Conservation (phyloP, 83 land plant genomes). For the Isoetes engelmannii region DNA sequence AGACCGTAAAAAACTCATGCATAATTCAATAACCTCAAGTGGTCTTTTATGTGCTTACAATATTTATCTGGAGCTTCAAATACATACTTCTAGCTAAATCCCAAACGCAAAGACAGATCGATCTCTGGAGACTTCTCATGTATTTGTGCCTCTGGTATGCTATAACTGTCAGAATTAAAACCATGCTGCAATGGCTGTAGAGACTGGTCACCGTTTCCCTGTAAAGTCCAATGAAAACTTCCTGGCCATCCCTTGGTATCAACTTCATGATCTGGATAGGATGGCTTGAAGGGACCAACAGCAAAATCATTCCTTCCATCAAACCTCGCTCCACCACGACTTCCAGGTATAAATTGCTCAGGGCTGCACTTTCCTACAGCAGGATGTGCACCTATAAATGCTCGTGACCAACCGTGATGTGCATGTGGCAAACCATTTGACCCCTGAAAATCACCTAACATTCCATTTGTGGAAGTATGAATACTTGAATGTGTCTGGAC, state of each 20-base stretch:
- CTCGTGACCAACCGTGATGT: not conserved
- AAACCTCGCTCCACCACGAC: not conserved
- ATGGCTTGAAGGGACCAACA: not conserved
- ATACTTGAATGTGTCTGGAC: not conserved
- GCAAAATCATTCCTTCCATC: not conserved
- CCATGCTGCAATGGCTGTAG: not conserved
- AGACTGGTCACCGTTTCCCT: not conserved
- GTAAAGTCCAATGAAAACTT: not conserved
- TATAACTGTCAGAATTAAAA: not conserved
- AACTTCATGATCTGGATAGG: not conserved
- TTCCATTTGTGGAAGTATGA: not conserved
- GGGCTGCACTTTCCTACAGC: not conserved
- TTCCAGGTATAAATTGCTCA: not conserved
- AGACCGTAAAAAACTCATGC: too few relatives aligned
- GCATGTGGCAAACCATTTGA: not conserved
- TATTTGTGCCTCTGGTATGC: not conserved
- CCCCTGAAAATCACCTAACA: not conserved
- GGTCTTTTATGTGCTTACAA: too few relatives aligned
- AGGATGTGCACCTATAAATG: not conserved
- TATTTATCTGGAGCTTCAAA: too few relatives aligned
- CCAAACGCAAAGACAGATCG: not conserved
- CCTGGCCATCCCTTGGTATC: slow-evolving; percentile 5
- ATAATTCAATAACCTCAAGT: too few relatives aligned
- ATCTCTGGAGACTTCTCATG: not conserved
- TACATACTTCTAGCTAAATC: not conserved